Conservation (phyloP, 148 eudicot genomes). For the Bassia scoparia region DNA sequence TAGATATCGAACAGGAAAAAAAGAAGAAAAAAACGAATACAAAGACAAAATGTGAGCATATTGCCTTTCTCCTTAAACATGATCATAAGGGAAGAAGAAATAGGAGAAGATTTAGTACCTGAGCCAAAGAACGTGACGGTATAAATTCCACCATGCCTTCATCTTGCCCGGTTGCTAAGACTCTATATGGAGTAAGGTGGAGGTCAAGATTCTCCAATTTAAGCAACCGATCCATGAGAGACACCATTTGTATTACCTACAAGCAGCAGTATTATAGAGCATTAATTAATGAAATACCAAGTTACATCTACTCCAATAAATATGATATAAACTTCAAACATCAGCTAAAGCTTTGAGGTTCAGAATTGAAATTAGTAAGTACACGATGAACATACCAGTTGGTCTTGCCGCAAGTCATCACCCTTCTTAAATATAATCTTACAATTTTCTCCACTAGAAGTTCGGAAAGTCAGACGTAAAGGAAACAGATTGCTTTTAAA, state of each 20-base stretch:
- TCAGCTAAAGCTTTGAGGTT: too few species aligned
- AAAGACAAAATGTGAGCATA: background rate
- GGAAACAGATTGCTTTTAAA: constrained; percentile 91
- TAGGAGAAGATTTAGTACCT: constrained; percentile 39
- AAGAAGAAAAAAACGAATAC: background rate
- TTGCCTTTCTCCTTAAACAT: background rate
- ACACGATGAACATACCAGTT: constrained; percentile 59
- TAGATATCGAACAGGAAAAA: constrained; percentile 34
- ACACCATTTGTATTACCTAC: constrained; percentile 95
- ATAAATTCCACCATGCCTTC: constrained; percentile 98
- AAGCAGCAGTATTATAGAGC: constrained; percentile 4
- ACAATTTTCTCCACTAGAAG: constrained; percentile 75
- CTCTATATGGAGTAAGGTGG: constrained; percentile 88
- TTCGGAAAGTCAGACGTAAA: constrained; percentile 79
- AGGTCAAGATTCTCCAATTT: constrained; percentile 96
- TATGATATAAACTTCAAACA: too few species aligned
- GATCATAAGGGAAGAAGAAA: background rate
- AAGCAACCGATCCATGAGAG: constrained; percentile 95
- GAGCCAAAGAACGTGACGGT: constrained; percentile 91
- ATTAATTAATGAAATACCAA: too few species aligned
- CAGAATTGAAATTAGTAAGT: background rate
- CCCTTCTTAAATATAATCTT: constrained; percentile 96
- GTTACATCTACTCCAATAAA: too few species aligned
- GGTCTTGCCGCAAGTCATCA: constrained; percentile 98
- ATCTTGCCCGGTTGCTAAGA: constrained; percentile 92